Evolutionary conservation across 2,329 filamentous ascomycete genomes (phyloP), one percentile per base, ranked within the genome.

Genomic region (Penicillium crustosum): DNA sequence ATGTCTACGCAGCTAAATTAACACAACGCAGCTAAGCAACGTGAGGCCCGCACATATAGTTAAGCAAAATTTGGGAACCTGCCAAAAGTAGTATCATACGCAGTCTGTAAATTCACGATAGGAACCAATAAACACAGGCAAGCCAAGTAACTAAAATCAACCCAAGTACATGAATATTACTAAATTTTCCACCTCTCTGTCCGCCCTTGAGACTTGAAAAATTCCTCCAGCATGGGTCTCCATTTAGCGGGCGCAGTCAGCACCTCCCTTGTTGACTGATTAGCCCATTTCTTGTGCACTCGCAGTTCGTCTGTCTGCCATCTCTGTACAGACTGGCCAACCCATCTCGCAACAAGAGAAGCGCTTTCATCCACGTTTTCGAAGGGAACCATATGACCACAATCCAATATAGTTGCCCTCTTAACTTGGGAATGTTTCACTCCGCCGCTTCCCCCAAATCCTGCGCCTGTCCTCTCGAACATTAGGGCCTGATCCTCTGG

Each of bases 381-480:
- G 2, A 41, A 27, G 2, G 49, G 49, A 9, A 51, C 2, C 38
- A 27, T 41, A 38, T 51, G 49, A 21, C 49, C 49, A 29, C 36
- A 25, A 3, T 42, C 19, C 17, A 7, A 12, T 12, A 51, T 12
- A 19, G 21, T 10, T 25, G 41, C 27, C 4, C 6, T 9, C 12
- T 41, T 33, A 15, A 33, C 49, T 31, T 38, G 38, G 12, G 23
- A n/a, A 15, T 8, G 13, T 17, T 42, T 31, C 7, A 57, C 54
- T 4, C 67, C 67, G 6, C 68, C 67, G 49, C 58, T 70, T 2
- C 68, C 68, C 6, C 67, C 68, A 4, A 61, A 38, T 0, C 63
- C 65, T 0, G 59, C 55, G 1, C 68, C 68, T 2, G 67, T 68
- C 6, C 23, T 41, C 17, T 49, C 39, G 17, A 68, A 10, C n/a